phyloP scores from a whole-genome alignment of 257 asterid species.

The Handroanthus guayacan region DNA sequence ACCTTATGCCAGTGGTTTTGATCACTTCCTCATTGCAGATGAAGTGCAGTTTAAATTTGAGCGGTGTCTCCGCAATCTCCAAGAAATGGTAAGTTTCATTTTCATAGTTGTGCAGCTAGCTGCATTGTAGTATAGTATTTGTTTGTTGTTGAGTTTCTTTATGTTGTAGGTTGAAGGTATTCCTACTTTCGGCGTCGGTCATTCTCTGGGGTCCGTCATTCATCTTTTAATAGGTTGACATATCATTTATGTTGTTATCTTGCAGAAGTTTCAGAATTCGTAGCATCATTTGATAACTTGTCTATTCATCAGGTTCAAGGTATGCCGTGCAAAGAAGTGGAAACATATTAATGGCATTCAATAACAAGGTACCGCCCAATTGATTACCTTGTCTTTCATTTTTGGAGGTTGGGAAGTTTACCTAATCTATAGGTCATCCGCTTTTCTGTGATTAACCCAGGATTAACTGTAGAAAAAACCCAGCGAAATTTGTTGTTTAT shows the following conservation, averaged over 20 bases:
- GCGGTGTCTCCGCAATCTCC: slow-evolving; percentile 78
- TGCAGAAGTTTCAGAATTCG: slow-evolving; percentile 19
- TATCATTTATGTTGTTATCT: slow-evolving; percentile 19
- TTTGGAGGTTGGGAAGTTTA: slow-evolving; percentile 21
- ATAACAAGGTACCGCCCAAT: slow-evolving; percentile 69
- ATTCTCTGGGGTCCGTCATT: slow-evolving; percentile 89
- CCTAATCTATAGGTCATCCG: slow-evolving; percentile 5
- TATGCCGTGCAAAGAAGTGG: slow-evolving; percentile 93
- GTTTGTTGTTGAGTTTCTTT: slow-evolving; percentile 35
- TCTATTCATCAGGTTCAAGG: slow-evolving; percentile 76
- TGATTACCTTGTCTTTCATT: slow-evolving; percentile 2
- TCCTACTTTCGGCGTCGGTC: slow-evolving; percentile 92
- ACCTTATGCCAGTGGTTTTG: slow-evolving; percentile 96
- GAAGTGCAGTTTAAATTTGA: slow-evolving; percentile 93
- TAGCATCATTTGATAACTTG: slow-evolving; percentile 36
- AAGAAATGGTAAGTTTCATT: slow-evolving; percentile 64
- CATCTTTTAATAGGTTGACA: slow-evolving; percentile 85
- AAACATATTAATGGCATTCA: slow-evolving; percentile 85
- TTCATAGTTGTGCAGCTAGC: slow-evolving; percentile 27
- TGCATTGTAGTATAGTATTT: slow-evolving; percentile 18
- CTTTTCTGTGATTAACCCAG: slow-evolving; percentile 16
- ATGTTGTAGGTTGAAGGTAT: slow-evolving; percentile 69
- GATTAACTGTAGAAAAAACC: not conserved
- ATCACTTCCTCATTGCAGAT: slow-evolving; percentile 92
- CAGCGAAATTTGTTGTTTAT: slow-evolving; percentile 1